Evolutionary conservation across 257 asterid species (phyloP).

Genomic region (Craterostigma plantagineum): DNA sequence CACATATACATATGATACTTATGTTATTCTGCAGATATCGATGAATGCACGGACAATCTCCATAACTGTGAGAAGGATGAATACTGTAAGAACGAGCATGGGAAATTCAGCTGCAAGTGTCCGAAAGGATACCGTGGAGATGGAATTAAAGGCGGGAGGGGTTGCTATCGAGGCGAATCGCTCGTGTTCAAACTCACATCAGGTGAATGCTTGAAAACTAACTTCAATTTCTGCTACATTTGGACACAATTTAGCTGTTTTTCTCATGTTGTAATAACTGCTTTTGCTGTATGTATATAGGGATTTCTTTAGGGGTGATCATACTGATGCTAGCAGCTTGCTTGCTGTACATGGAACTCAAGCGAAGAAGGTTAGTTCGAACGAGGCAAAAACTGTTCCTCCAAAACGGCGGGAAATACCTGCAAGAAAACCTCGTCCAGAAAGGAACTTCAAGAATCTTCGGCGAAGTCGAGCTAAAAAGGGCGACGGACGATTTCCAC

Average conservation of each 20-base stretch:
- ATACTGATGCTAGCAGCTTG: constrained; percentile 6
- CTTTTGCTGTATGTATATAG: constrained; percentile 9
- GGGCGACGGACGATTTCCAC: constrained; percentile 13
- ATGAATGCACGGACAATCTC: constrained; percentile 20
- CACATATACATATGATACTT: too few species aligned
- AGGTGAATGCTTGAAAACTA: too few species aligned
- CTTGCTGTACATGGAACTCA: constrained; percentile 12
- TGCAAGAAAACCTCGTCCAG: constrained; percentile 14
- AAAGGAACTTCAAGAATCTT: constrained; percentile 7
- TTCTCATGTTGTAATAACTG: too few species aligned
- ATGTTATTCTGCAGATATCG: constrained; percentile 16
- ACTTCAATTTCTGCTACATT: too few species aligned
- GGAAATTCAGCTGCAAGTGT: constrained; percentile 16
- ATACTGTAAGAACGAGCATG: constrained; percentile 10
- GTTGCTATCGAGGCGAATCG: constrained; percentile 11
- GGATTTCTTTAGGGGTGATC: constrained; percentile 12
- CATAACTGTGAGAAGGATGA: constrained; percentile 9
- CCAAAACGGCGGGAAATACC: constrained; percentile 11
- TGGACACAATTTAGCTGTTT: too few species aligned
- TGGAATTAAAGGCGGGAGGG: constrained; percentile 18
- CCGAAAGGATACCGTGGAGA: constrained; percentile 15
- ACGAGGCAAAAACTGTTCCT: constrained; percentile 1
- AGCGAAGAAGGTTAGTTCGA: constrained; percentile 10
- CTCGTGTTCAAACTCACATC: constrained; percentile 8
- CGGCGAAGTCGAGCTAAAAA: constrained; percentile 10